Percentiles rank a stretch among this genome's conserved stretches.
These are phyloP conservation scores for Avena sativa DNA, from an alignment of 176 grass and related monocot species.

Conservation along the genomic window DNA sequence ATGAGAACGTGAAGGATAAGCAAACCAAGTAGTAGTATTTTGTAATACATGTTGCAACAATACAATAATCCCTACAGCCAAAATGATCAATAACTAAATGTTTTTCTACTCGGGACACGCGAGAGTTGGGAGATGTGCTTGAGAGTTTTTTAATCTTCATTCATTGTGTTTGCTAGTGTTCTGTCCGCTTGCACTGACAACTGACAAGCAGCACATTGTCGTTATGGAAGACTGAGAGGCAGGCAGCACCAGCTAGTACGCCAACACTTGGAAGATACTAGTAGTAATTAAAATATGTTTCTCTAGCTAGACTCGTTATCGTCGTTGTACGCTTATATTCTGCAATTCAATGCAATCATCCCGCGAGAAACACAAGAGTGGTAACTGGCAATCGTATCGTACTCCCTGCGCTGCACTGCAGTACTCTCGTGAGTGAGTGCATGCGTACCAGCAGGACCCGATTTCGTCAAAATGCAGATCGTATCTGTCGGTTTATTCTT, in stretches of 20 bases:
- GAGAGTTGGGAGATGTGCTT: not conserved
- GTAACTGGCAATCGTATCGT: too few relatives aligned
- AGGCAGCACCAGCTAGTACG: not conserved
- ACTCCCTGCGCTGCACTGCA: too few relatives aligned
- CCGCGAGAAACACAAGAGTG: too few relatives aligned
- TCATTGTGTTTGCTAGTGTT: not conserved
- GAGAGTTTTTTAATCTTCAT: not conserved
- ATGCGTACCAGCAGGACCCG: too few relatives aligned
- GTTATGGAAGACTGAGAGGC: not conserved
- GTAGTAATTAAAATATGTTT: too few relatives aligned
- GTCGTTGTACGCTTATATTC: too few relatives aligned
- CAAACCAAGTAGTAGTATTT: not conserved
- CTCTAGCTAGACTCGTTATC: too few relatives aligned
- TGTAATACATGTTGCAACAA: slow-evolving; percentile 10
- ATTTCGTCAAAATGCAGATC: too few relatives aligned
- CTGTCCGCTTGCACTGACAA: not conserved
- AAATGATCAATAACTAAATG: not conserved
- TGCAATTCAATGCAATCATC: too few relatives aligned
- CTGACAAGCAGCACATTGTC: not conserved
- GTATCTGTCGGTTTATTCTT: too few relatives aligned
- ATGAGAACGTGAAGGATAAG: not conserved
- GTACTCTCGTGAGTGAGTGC: too few relatives aligned
- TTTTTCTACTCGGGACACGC: not conserved
- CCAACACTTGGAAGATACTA: not conserved
- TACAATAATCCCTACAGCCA: not conserved